Conservation (phyloP, 768 basidiomycete species). For the Russula sp. region DNA sequence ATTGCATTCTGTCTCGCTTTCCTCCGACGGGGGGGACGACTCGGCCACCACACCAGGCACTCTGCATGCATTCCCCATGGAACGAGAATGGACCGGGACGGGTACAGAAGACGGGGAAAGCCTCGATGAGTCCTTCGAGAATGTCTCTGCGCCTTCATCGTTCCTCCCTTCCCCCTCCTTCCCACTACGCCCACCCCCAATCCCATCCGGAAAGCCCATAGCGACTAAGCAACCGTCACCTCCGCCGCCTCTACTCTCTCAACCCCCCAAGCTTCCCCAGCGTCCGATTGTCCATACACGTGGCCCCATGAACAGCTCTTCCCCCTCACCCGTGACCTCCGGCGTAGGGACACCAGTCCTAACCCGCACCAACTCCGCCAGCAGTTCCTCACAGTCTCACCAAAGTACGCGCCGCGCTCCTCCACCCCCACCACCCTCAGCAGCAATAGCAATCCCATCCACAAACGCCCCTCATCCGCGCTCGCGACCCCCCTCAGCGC, state of each 20-base stretch:
- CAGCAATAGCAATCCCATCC: background rate
- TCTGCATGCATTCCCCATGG: conserved; percentile 42
- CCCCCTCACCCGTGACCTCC: conserved; percentile 42
- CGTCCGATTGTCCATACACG: conserved; percentile 11
- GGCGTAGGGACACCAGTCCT: conserved; percentile 36
- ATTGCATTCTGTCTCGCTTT: conserved; percentile 76
- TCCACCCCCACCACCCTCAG: background rate
- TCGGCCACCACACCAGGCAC: conserved; percentile 28
- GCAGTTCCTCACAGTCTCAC: conserved; percentile 11
- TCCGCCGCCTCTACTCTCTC: background rate
- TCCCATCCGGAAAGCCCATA: conserved; percentile 31
- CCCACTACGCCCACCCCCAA: conserved; percentile 30
- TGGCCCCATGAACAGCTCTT: conserved; percentile 6
- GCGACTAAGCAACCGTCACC: background rate
- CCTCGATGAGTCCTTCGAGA: conserved; percentile 65
- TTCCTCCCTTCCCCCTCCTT: conserved; percentile 39
- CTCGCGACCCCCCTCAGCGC: conserved; percentile 34
- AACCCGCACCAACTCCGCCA: conserved; percentile 7
- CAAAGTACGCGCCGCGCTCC: conserved; percentile 18
- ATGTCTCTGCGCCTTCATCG: conserved; percentile 52
- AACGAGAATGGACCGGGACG: conserved; percentile 38
- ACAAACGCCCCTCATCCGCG: conserved; percentile 10
- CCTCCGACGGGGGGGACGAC: conserved; percentile 50
- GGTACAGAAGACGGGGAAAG: conserved; percentile 51
- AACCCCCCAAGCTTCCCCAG: conserved; percentile 29